A percentile compares a stretch with the other conserved stretches of the same genome.
Conservation (phyloP, 202 grass and related monocot species). For the Dendrocalamus latiflorus region DNA sequence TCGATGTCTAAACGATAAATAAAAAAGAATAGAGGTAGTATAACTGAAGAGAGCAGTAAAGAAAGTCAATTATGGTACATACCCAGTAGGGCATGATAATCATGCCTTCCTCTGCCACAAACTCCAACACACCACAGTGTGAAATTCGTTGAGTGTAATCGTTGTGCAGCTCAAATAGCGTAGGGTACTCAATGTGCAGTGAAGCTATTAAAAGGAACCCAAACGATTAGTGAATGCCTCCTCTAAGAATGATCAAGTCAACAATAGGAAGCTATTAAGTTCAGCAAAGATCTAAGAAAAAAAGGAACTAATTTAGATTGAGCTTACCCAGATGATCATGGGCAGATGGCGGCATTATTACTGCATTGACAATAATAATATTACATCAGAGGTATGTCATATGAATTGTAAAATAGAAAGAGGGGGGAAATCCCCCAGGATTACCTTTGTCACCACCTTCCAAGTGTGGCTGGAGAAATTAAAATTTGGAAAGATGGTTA, state of each 20-base stretch:
- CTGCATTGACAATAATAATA: slow-evolving; percentile 40
- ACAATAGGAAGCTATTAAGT: neutral
- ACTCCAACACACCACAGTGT: slow-evolving; percentile 87
- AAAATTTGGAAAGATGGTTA: slow-evolving; percentile 16
- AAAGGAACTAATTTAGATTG: neutral
- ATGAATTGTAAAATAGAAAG: neutral
- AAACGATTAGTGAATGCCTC: slow-evolving; percentile 6
- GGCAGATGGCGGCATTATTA: slow-evolving; percentile 84
- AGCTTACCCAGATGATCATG: slow-evolving; percentile 76
- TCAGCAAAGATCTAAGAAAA: neutral
- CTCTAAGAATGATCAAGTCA: slow-evolving; percentile 17
- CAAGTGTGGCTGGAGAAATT: slow-evolving; percentile 64
- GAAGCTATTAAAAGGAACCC: slow-evolving; percentile 50
- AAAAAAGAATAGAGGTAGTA: neutral
- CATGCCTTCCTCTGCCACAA: slow-evolving; percentile 89
- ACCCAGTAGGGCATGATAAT: slow-evolving; percentile 94
- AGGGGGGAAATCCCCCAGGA: neutral
- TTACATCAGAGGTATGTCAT: slow-evolving; percentile 1
- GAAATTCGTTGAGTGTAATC: slow-evolving; percentile 55
- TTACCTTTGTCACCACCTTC: slow-evolving; percentile 84
- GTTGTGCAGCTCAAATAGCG: slow-evolving; percentile 86
- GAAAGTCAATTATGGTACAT: no score
- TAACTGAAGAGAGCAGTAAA: neutral
- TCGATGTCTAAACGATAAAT: no score
- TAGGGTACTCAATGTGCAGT: slow-evolving; percentile 79